Percentiles rank a stretch among this genome's conserved stretches.
Conservation (phyloP, 1,284 basidiomycete species). For the Lentinula novae-zelandiae region DNA sequence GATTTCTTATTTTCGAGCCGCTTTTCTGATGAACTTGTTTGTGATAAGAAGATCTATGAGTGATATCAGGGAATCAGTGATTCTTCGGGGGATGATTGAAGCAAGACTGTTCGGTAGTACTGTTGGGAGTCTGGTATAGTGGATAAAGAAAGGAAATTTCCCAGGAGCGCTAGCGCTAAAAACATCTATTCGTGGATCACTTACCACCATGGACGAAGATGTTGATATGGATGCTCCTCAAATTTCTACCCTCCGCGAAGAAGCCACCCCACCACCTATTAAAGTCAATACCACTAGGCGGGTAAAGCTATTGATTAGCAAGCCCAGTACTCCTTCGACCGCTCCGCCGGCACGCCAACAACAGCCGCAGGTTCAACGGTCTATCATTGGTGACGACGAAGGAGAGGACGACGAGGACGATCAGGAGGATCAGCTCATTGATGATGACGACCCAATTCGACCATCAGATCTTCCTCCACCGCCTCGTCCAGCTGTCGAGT, state of each 20-base stretch:
- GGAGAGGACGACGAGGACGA: constrained; percentile 44
- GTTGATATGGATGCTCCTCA: constrained; percentile 75
- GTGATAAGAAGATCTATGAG: no score
- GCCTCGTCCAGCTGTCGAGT: constrained; percentile 7
- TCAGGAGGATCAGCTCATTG: constrained; percentile 74
- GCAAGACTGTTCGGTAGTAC: no score
- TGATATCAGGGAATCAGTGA: no score
- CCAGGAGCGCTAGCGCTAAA: no score
- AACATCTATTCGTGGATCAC: no score
- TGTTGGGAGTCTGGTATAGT: no score
- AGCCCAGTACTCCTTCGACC: constrained; percentile 17
- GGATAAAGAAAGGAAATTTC: no score
- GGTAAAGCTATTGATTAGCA: constrained; percentile 44
- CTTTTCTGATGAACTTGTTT: no score
- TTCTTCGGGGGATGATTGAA: no score
- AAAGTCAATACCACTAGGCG: constrained; percentile 26
- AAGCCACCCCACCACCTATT: constrained; percentile 60
- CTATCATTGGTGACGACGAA: constrained; percentile 21
- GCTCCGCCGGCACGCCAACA: constrained; percentile 20
- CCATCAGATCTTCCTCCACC: constrained; percentile 21
- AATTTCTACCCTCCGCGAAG: constrained; percentile 71
- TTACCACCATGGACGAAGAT: constrained; percentile 40
- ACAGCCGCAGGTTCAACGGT: constrained; percentile 8
- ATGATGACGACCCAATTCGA: constrained; percentile 50
- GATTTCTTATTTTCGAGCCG: no score